Evolutionary conservation across 2,329 filamentous ascomycete species (phyloP).

Genomic region (Rutstroemia sp.): DNA sequence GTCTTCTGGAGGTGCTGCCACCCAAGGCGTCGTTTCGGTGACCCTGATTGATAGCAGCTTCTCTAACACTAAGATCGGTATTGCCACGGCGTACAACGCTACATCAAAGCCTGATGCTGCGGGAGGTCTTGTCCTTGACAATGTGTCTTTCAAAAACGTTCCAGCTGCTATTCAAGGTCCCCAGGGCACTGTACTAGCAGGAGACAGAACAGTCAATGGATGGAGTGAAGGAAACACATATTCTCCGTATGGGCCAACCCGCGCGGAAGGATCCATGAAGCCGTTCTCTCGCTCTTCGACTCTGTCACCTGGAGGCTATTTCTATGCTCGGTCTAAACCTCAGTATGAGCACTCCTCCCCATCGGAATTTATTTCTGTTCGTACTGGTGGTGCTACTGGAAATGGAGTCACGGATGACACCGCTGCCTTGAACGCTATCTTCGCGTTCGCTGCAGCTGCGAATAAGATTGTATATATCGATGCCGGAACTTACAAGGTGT

Average conservation of each 20-base stretch:
- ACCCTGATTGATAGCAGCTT: conserved; percentile 50
- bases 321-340: conserved; percentile 45
- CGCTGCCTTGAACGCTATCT: conserved; percentile 47
- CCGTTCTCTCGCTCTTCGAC: conserved; percentile 24
- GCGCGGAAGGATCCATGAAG: conserved; percentile 34
- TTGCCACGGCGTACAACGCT: conserved; percentile 43
- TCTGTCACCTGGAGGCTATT: conserved; percentile 25
- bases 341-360: conserved; percentile 39
- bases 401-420: conserved; percentile 55
- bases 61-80: conserved; percentile 40
- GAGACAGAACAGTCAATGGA: conserved; percentile 7
- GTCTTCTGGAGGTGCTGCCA: conserved; percentile 32
- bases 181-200: conserved; percentile 18
- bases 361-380: conserved; percentile 37
- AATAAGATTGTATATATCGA: conserved; percentile 50
- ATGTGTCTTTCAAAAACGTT: conserved; percentile 4
- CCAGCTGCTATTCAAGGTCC: conserved; percentile 28
- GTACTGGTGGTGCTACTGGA: conserved; percentile 36
- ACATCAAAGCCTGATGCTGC: conserved; percentile 35
- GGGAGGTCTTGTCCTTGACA: conserved; percentile 9
- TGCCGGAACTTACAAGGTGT: conserved; percentile 47
- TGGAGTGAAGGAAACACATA: conserved; percentile 40
- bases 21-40: conserved; percentile 45
- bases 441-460: conserved; percentile 41
- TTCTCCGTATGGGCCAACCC: conserved; percentile 37